Evolutionary conservation across 75 land plant genomes (phyloP).

Genomic region (Cryptomeria japonica): DNA sequence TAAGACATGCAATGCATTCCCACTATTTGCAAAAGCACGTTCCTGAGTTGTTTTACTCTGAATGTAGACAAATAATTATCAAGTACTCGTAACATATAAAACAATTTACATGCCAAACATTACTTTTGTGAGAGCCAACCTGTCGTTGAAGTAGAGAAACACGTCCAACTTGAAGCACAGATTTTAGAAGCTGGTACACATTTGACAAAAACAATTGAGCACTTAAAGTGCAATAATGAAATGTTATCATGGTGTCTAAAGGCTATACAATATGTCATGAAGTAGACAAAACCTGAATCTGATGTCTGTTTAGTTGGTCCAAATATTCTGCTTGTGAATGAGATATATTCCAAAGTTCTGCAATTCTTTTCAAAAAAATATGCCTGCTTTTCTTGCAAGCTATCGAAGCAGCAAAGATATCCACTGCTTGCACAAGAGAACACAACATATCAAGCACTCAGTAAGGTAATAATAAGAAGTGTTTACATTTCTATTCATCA

Average conservation of each 20-base stretch:
- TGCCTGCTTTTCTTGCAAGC: slow-evolving; percentile 44
- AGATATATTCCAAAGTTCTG: slow-evolving; percentile 57
- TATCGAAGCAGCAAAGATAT: slow-evolving; percentile 77
- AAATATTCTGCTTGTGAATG: slow-evolving; percentile 35
- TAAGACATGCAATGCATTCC: slow-evolving; percentile 61
- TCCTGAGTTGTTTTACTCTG: slow-evolving; percentile 10
- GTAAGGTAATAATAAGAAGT: not conserved
- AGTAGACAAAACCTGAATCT: slow-evolving; percentile 51
- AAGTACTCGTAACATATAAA: not conserved
- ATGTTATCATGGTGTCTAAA: not conserved
- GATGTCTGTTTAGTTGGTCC: slow-evolving; percentile 56
- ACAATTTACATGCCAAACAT: not conserved
- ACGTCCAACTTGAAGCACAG: slow-evolving; percentile 60
- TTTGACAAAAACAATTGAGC: slow-evolving; percentile 13
- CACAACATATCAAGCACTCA: slow-evolving; percentile 1
- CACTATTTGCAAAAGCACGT: slow-evolving; percentile 62
- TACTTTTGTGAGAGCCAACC: not conserved
- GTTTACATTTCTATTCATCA: not conserved
- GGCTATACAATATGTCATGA: not conserved
- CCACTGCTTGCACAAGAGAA: slow-evolving; percentile 63
- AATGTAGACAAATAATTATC: not conserved
- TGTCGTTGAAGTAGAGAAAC: slow-evolving; percentile 9
- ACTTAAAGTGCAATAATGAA: not conserved
- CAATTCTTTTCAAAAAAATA: slow-evolving; percentile 54
- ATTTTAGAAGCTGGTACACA: slow-evolving; percentile 29